phyloP scores from a whole-genome alignment of 2,329 filamentous ascomycete genomes.

The Diaporthe sp. region DNA sequence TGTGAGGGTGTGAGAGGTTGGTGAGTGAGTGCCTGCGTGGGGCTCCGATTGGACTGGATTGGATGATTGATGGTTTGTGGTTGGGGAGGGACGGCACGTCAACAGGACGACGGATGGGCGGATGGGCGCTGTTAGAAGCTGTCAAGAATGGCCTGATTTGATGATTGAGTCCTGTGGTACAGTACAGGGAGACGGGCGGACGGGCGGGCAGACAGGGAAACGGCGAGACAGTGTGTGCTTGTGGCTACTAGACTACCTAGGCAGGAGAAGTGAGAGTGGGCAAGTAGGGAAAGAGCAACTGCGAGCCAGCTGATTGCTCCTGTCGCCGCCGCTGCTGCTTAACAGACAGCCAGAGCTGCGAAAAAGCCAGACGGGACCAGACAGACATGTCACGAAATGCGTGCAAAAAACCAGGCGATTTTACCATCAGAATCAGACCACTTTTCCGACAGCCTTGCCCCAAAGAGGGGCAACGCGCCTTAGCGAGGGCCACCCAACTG shows the following conservation, averaged over 20 bases:
- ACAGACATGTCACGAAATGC: constrained; percentile 28
- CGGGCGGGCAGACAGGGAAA: neutral
- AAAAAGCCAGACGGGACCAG: constrained; percentile 1
- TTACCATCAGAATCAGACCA: constrained; percentile 36
- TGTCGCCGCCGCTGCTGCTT: neutral
- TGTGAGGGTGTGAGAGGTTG: constrained; percentile 5
- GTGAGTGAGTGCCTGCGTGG: constrained; percentile 1
- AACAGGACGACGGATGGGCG: constrained; percentile 5
- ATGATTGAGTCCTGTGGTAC: constrained; percentile 19
- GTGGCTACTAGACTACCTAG: neutral
- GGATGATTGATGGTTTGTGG: constrained; percentile 10
- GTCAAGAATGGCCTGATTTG: constrained; percentile 29
- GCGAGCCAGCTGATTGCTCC: neutral
- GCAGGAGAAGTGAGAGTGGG: constrained; percentile 20
- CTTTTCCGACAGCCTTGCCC: constrained; percentile 33
- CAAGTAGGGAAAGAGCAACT: neutral
- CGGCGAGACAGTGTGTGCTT: neutral
- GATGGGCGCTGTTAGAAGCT: constrained; percentile 13
- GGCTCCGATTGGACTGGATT: constrained; percentile 17
- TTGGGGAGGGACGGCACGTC: constrained; percentile 10
- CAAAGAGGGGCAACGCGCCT: constrained; percentile 33
- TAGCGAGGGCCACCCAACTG: constrained; percentile 24
- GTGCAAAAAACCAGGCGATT: constrained; percentile 34
- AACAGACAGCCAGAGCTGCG: constrained; percentile 1
- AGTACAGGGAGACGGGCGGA: neutral